These are phyloP conservation scores for Cercospora nicotianae DNA, from an alignment of 2,329 filamentous ascomycete species.

Conservation along the genomic window DNA sequence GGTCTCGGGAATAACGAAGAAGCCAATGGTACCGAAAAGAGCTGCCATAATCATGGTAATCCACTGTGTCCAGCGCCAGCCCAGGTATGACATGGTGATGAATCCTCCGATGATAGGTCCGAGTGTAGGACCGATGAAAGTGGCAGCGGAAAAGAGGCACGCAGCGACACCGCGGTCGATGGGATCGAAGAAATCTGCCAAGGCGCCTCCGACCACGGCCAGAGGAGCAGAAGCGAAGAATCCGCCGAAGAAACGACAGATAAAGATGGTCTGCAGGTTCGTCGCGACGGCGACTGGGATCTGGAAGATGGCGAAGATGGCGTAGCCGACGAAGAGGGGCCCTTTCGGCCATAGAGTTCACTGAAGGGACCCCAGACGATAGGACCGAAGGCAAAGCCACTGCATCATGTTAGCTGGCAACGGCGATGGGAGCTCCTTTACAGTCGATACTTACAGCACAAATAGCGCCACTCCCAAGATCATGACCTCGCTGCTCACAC, in stretches of 20 bases:
- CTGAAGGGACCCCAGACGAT: conserved; percentile 38
- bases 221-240: conserved; percentile 54
- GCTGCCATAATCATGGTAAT: conserved; percentile 43
- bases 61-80: conserved; percentile 37
- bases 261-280: conserved; percentile 56
- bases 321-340: conserved; percentile 39
- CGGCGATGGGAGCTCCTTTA: too few species aligned
- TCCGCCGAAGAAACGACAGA: conserved; percentile 57
- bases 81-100: conserved; percentile 30
- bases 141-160: conserved; percentile 28
- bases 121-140: conserved; percentile 33
- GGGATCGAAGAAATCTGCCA: conserved; percentile 33
- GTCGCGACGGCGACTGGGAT: conserved; percentile 56
- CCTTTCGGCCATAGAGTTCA: conserved; percentile 56
- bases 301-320: conserved; percentile 55
- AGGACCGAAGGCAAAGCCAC: conserved; percentile 27
- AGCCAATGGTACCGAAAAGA: conserved; percentile 45
- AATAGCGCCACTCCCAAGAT: conserved; percentile 30
- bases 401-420: not conserved
- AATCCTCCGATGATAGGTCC: conserved; percentile 34
- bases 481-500: conserved; percentile 31
- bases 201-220: conserved; percentile 47
- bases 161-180: conserved; percentile 33
- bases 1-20: conserved; percentile 54
- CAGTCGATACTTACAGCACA: conserved; percentile 29